Conservation (phyloP, 2,329 filamentous ascomycete species). For the Colletotrichum shisoi region DNA sequence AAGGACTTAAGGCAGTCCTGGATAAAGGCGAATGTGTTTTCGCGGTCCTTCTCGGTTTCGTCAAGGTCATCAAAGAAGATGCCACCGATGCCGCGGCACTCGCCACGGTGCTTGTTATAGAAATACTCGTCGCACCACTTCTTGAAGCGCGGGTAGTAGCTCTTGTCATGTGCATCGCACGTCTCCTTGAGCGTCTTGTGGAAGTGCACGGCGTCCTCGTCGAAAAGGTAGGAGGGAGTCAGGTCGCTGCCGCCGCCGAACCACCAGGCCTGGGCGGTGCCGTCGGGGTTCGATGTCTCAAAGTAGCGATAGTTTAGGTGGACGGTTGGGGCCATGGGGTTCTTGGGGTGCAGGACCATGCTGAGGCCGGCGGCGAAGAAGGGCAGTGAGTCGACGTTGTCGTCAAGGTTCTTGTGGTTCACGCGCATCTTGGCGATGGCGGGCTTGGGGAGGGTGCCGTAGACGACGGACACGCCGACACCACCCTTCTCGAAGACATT, state of each 20-base stretch:
- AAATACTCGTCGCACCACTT: constrained; percentile 99
- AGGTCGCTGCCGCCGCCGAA: constrained; percentile 95
- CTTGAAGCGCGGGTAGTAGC: constrained; percentile 94
- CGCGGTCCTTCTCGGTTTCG: constrained; percentile 82
- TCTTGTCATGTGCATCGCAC: constrained; percentile 91
- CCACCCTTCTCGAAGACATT: constrained; percentile 98
- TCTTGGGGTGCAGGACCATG: constrained; percentile 89
- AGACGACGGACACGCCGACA: constrained; percentile 93
- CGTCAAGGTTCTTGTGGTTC: constrained; percentile 89
- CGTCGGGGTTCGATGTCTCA: constrained; percentile 87
- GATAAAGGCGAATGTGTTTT: constrained; percentile 88
- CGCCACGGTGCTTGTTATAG: constrained; percentile 86
- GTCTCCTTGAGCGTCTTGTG: constrained; percentile 90
- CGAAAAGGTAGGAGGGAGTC: constrained; percentile 92
- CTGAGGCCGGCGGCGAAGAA: constrained; percentile 96
- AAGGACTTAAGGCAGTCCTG: constrained; percentile 87
- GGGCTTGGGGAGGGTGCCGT: constrained; percentile 84
- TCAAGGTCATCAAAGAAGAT: constrained; percentile 99
- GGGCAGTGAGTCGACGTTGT: constrained; percentile 79
- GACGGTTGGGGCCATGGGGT: constrained; percentile 96
- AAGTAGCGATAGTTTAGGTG: constrained; percentile 99
- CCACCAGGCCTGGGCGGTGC: constrained; percentile 90
- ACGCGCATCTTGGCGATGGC: constrained; percentile 93
- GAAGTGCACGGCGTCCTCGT: constrained; percentile 97
- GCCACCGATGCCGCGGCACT: constrained; percentile 87